Percentiles rank a stretch among this genome's conserved stretches.
These are phyloP conservation scores for Skeletonema costatum DNA, from an alignment of 108 stramenopile genomes.

Conservation along the genomic window DNA sequence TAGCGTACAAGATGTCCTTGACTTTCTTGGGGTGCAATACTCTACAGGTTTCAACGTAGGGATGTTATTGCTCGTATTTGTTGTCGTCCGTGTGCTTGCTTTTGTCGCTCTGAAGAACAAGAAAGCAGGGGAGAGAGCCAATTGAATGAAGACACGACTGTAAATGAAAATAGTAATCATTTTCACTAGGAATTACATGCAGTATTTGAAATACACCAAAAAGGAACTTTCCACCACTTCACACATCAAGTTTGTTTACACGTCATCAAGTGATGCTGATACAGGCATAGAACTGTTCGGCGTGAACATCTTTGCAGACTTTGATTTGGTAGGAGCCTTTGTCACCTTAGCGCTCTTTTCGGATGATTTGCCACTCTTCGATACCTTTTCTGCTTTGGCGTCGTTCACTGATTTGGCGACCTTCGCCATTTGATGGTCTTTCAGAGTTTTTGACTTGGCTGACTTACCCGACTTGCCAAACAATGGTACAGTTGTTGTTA, in stretches of 20 bases:
- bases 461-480: background rate
- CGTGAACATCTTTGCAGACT: background rate
- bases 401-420: background rate
- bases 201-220: too few species aligned
- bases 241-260: background rate
- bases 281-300: background rate
- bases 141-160: background rate
- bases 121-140: slow-evolving; percentile 46
- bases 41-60: slow-evolving; percentile 67
- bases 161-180: background rate
- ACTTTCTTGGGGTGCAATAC: slow-evolving; percentile 62
- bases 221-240: too few species aligned
- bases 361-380: background rate
- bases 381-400: background rate
- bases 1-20: slow-evolving; percentile 44
- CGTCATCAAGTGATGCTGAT: background rate
- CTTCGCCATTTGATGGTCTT: background rate
- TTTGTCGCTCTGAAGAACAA: slow-evolving; percentile 58
- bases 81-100: slow-evolving; percentile 59
- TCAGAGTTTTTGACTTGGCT: background rate
- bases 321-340: background rate
- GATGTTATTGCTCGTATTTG: slow-evolving; percentile 55
- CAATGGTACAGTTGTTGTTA: background rate
- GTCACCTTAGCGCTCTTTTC: background rate
- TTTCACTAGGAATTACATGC: background rate